Conservation (phyloP, 108 stramenopile genomes). For the Cyclotella cryptica region DNA sequence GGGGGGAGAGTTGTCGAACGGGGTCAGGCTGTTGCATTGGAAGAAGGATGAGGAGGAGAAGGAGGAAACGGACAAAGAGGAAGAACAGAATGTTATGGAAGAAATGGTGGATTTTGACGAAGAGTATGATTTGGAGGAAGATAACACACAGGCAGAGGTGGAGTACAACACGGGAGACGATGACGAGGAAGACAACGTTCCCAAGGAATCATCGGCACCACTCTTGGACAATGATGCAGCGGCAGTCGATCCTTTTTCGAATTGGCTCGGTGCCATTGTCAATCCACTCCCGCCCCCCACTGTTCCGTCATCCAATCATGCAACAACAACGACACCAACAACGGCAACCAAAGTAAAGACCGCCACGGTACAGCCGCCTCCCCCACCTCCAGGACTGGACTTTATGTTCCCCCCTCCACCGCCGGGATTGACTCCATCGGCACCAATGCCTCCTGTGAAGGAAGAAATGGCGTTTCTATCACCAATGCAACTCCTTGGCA, state of each 20-base stretch:
- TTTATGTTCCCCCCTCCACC: conserved; percentile 32
- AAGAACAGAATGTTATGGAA: conserved; percentile 16
- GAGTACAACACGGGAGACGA: conserved; percentile 23
- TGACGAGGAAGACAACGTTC: conserved; percentile 24
- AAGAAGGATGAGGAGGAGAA: conserved; percentile 33
- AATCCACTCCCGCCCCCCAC: conserved; percentile 29
- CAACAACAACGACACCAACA: conserved; percentile 6
- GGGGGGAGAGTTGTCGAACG: conserved; percentile 25
- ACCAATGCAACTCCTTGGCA: conserved; percentile 49
- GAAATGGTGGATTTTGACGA: conserved; percentile 33
- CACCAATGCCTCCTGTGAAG: neutral
- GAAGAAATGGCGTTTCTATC: conserved; percentile 37
- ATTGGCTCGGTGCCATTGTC: conserved; percentile 78
- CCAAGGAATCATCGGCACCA: neutral
- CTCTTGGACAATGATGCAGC: neutral
- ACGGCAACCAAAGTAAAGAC: neutral
- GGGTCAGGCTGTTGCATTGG: conserved; percentile 29
- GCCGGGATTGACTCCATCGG: conserved; percentile 19
- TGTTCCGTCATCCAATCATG: conserved; percentile 9
- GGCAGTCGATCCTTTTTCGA: conserved; percentile 65
- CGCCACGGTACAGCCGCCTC: neutral
- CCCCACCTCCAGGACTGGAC: conserved; percentile 30
- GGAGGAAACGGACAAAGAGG: conserved; percentile 27
- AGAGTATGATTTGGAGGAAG: conserved; percentile 28
- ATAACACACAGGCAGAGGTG: conserved; percentile 32